Evolutionary conservation across 176 grass and related monocot species (phyloP).

Genomic region (Oryza australiensis): DNA sequence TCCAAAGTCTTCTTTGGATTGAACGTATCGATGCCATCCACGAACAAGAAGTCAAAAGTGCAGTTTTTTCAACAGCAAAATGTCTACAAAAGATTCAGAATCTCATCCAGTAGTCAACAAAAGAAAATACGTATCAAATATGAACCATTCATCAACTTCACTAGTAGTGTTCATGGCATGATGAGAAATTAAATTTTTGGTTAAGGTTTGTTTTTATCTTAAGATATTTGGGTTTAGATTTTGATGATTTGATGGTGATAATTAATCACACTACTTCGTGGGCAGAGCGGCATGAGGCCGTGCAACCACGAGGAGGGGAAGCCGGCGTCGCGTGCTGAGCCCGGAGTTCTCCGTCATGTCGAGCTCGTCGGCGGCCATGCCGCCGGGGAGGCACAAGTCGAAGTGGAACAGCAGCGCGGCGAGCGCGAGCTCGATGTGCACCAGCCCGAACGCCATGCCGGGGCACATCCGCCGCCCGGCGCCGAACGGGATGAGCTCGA

Average conservation of each 20-base stretch:
- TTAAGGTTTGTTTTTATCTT: too few species aligned
- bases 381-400: slow-evolving; percentile 37
- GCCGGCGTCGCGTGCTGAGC: background rate
- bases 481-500: slow-evolving; percentile 53
- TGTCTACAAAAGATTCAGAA: background rate
- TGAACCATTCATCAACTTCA: too few species aligned
- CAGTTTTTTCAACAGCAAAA: background rate
- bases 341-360: slow-evolving; percentile 48
- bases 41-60: background rate
- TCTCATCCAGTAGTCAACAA: background rate
- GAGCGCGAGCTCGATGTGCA: slow-evolving; percentile 46
- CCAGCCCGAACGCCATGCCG: slow-evolving; percentile 48
- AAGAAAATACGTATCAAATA: background rate
- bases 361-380: background rate
- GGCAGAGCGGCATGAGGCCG: background rate
- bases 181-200: too few species aligned
- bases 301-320: slow-evolving; percentile 5
- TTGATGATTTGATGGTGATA: background rate
- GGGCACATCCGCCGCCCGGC: slow-evolving; percentile 53
- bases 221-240: too few species aligned
- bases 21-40: background rate
- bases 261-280: background rate
- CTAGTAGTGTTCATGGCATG: too few species aligned
- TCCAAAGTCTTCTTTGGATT: background rate
- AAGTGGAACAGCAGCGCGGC: slow-evolving; percentile 58